Conservation (phyloP, 495 filamentous ascomycete genomes). For the Daldinia childiae region DNA sequence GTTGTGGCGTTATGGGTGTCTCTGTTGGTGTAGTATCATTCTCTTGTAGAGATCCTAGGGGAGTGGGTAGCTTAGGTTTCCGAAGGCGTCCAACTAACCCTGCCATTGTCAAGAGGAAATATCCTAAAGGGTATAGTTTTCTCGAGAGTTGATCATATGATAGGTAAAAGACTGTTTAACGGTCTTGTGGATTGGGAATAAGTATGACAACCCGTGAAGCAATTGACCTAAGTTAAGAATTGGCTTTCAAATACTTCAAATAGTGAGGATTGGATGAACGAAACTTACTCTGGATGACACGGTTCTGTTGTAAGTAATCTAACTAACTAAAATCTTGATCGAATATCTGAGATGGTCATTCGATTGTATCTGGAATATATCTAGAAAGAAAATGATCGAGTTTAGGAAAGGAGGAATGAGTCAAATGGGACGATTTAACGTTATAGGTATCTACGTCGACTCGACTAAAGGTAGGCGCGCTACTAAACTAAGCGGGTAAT, state of each 20-base stretch:
- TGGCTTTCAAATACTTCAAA: background rate
- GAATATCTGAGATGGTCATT: too few species aligned
- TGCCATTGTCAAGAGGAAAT: conserved; percentile 39
- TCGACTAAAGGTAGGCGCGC: conserved; percentile 20
- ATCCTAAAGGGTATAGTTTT: background rate
- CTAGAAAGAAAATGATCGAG: background rate
- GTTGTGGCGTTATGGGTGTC: conserved; percentile 14
- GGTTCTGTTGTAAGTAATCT: background rate
- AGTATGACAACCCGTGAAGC: background rate
- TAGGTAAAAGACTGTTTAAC: background rate
- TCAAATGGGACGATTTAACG: background rate
- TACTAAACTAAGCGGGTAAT: background rate
- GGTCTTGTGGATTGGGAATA: background rate
- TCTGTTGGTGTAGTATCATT: conserved; percentile 16
- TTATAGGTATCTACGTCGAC: background rate
- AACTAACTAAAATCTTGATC: background rate
- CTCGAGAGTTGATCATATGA: background rate
- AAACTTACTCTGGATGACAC: background rate
- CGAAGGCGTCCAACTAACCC: conserved; percentile 44
- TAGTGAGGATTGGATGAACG: background rate
- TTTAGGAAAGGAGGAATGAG: background rate
- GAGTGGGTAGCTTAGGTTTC: conserved; percentile 39
- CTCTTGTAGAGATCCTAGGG: conserved; percentile 25
- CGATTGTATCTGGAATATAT: background rate
- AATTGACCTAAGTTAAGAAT: background rate